Evolutionary conservation across 768 basidiomycete genomes (phyloP).

Genomic region (Leccinellum rugosiceps): DNA sequence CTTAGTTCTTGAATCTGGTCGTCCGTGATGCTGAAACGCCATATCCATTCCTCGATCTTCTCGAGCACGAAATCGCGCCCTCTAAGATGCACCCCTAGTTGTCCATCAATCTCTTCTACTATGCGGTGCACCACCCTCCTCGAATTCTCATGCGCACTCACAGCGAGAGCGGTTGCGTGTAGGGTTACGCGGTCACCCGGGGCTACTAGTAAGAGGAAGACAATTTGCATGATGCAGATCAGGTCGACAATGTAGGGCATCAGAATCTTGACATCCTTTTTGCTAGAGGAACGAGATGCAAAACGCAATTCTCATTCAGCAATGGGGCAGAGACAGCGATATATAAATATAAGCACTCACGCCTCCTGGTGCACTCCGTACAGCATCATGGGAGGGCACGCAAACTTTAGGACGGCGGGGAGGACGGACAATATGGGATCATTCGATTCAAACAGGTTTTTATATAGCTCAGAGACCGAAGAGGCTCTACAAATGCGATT

Average conservation of each 20-base stretch:
- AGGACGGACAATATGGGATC: background rate
- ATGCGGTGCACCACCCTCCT: background rate
- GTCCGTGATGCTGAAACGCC: conserved; percentile 12
- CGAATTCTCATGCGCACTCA: background rate
- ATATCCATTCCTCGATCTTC: conserved; percentile 10
- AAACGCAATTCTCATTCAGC: background rate
- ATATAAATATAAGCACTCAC: background rate
- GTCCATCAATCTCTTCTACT: background rate
- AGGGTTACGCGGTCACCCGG: background rate
- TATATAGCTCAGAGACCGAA: too few relatives aligned
- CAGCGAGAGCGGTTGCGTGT: background rate
- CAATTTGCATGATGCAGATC: conserved; percentile 15
- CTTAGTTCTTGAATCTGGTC: conserved; percentile 2
- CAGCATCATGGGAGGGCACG: background rate
- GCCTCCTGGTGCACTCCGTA: conserved; percentile 1
- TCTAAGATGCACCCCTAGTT: background rate
- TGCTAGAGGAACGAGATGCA: background rate
- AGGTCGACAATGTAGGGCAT: conserved; percentile 13
- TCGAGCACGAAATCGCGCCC: conserved; percentile 9
- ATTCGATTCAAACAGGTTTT: background rate
- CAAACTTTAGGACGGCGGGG: background rate
- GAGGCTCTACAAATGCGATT: background rate
- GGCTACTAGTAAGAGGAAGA: conserved; percentile 9
- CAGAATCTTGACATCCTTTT: conserved; percentile 7
- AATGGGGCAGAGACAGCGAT: too few relatives aligned